Evolutionary conservation across 2,329 filamentous ascomycete genomes (phyloP).

Genomic region (Onygena corvina): DNA sequence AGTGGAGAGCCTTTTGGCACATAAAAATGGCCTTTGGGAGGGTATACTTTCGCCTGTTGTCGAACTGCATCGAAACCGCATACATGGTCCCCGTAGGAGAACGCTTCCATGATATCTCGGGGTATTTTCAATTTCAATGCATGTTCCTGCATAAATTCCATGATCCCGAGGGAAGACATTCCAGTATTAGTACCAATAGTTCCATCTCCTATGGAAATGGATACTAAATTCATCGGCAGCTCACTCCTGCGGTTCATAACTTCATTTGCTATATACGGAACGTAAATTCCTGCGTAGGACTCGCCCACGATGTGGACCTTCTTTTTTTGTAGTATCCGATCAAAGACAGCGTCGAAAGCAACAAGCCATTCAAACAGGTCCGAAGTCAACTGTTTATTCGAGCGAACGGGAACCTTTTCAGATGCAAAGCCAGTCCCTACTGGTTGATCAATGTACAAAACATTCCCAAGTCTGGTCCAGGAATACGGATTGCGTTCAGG

Average conservation of each 20-base stretch:
- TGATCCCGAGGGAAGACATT: constrained; percentile 23
- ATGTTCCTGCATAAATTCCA: constrained; percentile 22
- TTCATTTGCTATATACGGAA: constrained; percentile 27
- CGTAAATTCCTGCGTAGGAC: constrained; percentile 29
- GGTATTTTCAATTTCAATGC: constrained; percentile 20
- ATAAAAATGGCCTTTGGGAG: constrained; percentile 19
- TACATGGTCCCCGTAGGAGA: constrained; percentile 22
- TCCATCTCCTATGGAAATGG: constrained; percentile 28
- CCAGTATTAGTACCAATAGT: constrained; percentile 28
- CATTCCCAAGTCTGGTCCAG: constrained; percentile 21
- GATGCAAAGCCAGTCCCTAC: constrained; percentile 28
- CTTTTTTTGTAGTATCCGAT: constrained; percentile 23
- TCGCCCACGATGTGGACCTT: constrained; percentile 28
- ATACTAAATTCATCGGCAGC: constrained; percentile 24
- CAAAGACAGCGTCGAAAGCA: constrained; percentile 23
- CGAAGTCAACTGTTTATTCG: constrained; percentile 22
- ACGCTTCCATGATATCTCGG: constrained; percentile 21
- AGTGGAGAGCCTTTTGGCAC: constrained; percentile 25
- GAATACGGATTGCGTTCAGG: constrained; percentile 15
- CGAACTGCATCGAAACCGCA: constrained; percentile 26
- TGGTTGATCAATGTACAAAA: constrained; percentile 29
- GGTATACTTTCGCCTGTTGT: constrained; percentile 21
- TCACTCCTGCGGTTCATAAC: constrained; percentile 22
- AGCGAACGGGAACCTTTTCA: constrained; percentile 20
- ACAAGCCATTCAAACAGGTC: constrained; percentile 26